These are phyloP conservation scores for Ophiostoma ulmi DNA, from an alignment of 2,329 filamentous ascomycete genomes.

Conservation along the genomic window DNA sequence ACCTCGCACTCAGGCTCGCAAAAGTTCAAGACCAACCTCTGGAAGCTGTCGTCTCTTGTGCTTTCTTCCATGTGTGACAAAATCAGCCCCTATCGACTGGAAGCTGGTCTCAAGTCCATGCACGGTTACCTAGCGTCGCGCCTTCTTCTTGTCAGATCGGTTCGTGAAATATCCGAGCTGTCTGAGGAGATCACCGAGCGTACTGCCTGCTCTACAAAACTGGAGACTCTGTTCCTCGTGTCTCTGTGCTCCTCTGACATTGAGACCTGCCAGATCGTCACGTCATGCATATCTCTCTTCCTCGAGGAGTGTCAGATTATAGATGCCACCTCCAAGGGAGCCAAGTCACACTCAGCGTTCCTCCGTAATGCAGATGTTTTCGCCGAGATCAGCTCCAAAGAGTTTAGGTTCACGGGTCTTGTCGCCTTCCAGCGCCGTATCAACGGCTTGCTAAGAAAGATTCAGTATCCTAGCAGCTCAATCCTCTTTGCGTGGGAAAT, in stretches of 20 bases:
- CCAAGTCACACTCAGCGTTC: constrained; percentile 48
- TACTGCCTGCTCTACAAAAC: constrained; percentile 47
- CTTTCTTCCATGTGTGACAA: constrained; percentile 48
- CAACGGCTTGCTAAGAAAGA: constrained; percentile 53
- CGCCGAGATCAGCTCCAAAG: constrained; percentile 56
- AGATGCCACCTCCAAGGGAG: constrained; percentile 46
- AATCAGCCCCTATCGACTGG: constrained; percentile 41
- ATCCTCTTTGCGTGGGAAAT: constrained; percentile 63
- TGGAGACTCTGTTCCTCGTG: constrained; percentile 59
- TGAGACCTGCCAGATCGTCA: constrained; percentile 60
- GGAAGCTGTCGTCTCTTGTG: constrained; percentile 48
- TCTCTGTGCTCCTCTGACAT: constrained; percentile 62
- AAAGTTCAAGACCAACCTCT: constrained; percentile 44
- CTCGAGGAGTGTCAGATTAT: constrained; percentile 57
- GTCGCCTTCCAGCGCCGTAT: constrained; percentile 66
- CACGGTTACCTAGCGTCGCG: constrained; percentile 54
- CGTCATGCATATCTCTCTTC: constrained; percentile 55
- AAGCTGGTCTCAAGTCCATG: constrained; percentile 44
- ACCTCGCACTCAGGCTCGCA: constrained; percentile 37
- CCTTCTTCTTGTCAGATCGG: constrained; percentile 47
- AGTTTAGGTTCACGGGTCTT: constrained; percentile 61
- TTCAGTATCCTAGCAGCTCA: constrained; percentile 60
- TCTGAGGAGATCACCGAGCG: constrained; percentile 53
- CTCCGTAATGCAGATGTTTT: constrained; percentile 59
- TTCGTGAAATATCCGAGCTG: constrained; percentile 50